Percentiles rank a stretch among this genome's conserved stretches.
phyloP scores from a whole-genome alignment of 139 green algal genomes.

The Pseudopediastrum boryanum region DNA sequence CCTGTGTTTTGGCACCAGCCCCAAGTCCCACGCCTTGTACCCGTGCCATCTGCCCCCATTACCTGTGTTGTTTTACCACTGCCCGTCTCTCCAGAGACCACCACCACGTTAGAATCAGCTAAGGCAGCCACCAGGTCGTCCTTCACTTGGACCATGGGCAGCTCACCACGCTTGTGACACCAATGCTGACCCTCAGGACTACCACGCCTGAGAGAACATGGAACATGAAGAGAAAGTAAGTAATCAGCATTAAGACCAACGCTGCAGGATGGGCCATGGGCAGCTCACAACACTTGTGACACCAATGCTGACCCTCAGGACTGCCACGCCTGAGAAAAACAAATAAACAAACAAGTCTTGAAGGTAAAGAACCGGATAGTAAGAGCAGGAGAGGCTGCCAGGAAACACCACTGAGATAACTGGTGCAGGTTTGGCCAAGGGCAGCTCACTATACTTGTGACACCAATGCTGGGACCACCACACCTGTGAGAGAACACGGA shows the following conservation, averaged over 20 bases:
- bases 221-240: too few species aligned
- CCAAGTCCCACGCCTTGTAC: too few species aligned
- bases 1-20: too few species aligned
- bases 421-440: slow-evolving; percentile 54
- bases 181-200: slow-evolving; percentile 43
- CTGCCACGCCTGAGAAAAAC: slow-evolving; percentile 40
- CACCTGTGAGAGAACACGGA: too few species aligned
- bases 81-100: slow-evolving; percentile 84
- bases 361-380: too few species aligned
- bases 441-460: slow-evolving; percentile 50
- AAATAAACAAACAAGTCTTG: too few species aligned
- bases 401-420: too few species aligned
- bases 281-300: slow-evolving; percentile 46
- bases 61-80: slow-evolving; percentile 92
- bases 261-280: slow-evolving; percentile 59
- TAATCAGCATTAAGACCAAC: too few species aligned
- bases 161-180: slow-evolving; percentile 40
- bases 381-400: too few species aligned
- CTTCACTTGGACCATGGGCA: slow-evolving; percentile 59
- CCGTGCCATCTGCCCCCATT: not conserved
- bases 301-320: slow-evolving; percentile 42
- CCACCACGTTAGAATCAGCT: slow-evolving; percentile 51
- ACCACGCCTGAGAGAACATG: slow-evolving; percentile 37
- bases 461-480: slow-evolving; percentile 31
- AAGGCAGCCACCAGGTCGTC: slow-evolving; percentile 49